phyloP scores from a whole-genome alignment of 78 protist species.

The Polysphondylium violaceum region DNA sequence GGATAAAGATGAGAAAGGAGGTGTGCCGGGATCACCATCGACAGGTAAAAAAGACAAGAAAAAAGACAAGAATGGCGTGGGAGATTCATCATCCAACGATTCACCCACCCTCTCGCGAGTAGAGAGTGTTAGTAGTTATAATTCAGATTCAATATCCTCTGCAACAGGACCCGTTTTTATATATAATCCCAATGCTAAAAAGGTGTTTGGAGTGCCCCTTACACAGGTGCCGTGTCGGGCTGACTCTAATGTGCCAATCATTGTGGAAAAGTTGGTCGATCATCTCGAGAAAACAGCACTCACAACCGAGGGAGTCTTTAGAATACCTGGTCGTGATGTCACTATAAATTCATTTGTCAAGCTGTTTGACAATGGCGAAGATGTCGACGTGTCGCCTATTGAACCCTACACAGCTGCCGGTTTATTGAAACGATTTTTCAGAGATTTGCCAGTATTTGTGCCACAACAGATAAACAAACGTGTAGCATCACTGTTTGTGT shows the following conservation, averaged over 20 bases:
- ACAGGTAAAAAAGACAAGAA: constrained; percentile 33
- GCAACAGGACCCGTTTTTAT: background rate
- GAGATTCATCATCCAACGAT: background rate
- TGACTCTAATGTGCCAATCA: constrained; percentile 52
- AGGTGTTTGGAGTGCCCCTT: constrained; percentile 60
- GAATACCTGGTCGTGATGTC: constrained; percentile 71
- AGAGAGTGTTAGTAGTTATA: background rate
- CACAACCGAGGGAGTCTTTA: constrained; percentile 43
- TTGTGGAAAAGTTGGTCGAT: constrained; percentile 59
- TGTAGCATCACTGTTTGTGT: constrained; percentile 42
- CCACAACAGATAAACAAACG: constrained; percentile 45
- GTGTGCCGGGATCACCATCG: background rate
- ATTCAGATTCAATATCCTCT: background rate
- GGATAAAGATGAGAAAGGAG: constrained; percentile 39
- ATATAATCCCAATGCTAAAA: constrained; percentile 30
- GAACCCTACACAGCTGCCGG: constrained; percentile 78
- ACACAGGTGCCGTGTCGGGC: constrained; percentile 51
- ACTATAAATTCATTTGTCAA: constrained; percentile 28
- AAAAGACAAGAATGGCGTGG: background rate
- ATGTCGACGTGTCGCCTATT: constrained; percentile 59
- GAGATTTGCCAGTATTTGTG: constrained; percentile 72
- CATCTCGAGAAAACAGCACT: constrained; percentile 52
- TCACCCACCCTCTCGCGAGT: constrained; percentile 10
- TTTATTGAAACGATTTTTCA: constrained; percentile 66
- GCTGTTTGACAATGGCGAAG: constrained; percentile 51